Conservation (phyloP, 2,329 filamentous ascomycete genomes). For the Diaporthe aspalathi region DNA sequence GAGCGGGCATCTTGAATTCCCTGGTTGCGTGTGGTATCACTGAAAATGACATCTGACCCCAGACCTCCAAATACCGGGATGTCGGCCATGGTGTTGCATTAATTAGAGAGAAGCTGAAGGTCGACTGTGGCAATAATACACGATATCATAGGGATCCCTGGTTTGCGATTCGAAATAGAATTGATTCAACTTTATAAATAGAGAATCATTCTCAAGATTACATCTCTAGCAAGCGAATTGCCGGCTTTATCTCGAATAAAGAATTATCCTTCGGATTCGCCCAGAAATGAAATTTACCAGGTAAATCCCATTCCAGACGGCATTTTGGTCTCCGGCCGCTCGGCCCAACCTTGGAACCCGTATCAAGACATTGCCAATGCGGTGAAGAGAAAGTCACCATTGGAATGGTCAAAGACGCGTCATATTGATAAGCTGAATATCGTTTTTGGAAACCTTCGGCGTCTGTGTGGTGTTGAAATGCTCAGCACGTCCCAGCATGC, state of each 20-base stretch:
- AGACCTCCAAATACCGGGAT: constrained; percentile 2
- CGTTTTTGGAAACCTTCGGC: constrained; percentile 1
- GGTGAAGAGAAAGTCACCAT: background rate
- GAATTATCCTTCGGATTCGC: background rate
- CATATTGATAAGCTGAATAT: constrained; percentile 7
- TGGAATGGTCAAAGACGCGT: background rate
- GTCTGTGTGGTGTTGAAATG: background rate
- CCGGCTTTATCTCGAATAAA: no score
- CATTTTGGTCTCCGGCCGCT: background rate
- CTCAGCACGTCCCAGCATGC: background rate
- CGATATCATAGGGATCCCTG: background rate
- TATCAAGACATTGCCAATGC: background rate
- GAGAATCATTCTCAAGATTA: background rate
- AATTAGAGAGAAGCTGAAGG: background rate
- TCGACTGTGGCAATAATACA: background rate
- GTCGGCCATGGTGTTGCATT: background rate
- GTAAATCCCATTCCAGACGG: no score
- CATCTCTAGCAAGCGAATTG: background rate
- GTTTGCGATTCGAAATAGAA: background rate
- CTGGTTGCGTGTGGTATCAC: background rate
- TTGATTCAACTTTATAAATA: background rate
- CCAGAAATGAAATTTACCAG: background rate
- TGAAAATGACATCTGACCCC: constrained; percentile 8
- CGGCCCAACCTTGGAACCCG: background rate
- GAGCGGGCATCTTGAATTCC: background rate